These are phyloP conservation scores for Aspergillus haitiensis DNA, from an alignment of 495 filamentous ascomycete genomes.

Conservation along the genomic window DNA sequence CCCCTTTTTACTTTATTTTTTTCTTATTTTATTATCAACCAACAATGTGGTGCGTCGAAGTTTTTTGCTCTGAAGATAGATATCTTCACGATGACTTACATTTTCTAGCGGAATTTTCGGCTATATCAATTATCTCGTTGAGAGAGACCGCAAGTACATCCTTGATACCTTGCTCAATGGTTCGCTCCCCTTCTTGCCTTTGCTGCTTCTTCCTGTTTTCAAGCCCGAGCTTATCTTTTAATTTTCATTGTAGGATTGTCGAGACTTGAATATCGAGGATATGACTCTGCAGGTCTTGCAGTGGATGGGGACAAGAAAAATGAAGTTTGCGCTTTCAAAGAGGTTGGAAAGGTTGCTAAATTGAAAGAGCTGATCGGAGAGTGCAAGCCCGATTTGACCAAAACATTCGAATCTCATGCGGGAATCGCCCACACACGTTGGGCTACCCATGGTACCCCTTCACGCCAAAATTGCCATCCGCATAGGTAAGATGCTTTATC, in stretches of 20 bases:
- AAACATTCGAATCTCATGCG: constrained; percentile 94
- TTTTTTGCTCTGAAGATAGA: not conserved
- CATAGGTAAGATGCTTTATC: constrained; percentile 68
- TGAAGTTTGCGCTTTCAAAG: constrained; percentile 95
- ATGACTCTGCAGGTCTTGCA: constrained; percentile 94
- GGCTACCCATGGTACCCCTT: constrained; percentile 96
- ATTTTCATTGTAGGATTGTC: constrained; percentile 59
- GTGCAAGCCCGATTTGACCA: constrained; percentile 76
- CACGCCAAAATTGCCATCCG: constrained; percentile 93
- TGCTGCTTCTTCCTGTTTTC: not conserved
- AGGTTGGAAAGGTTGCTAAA: constrained; percentile 98
- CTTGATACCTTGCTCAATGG: constrained; percentile 95
- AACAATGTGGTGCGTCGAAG: constrained; percentile 40
- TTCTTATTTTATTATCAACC: not conserved
- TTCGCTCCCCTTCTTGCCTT: constrained; percentile 37
- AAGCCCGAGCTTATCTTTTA: not conserved
- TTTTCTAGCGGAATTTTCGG: constrained; percentile 89
- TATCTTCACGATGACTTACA: constrained; percentile 2
- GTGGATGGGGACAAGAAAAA: constrained; percentile 99
- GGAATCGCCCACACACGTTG: constrained; percentile 98
- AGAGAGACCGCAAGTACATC: constrained; percentile 94
- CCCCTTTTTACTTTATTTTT: constrained; percentile 5
- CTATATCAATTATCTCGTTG: constrained; percentile 87
- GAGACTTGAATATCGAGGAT: constrained; percentile 91
- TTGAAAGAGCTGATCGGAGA: constrained; percentile 89